Evolutionary conservation across 208 protist genomes (phyloP).

Genomic region (Entamoeba invadens): DNA sequence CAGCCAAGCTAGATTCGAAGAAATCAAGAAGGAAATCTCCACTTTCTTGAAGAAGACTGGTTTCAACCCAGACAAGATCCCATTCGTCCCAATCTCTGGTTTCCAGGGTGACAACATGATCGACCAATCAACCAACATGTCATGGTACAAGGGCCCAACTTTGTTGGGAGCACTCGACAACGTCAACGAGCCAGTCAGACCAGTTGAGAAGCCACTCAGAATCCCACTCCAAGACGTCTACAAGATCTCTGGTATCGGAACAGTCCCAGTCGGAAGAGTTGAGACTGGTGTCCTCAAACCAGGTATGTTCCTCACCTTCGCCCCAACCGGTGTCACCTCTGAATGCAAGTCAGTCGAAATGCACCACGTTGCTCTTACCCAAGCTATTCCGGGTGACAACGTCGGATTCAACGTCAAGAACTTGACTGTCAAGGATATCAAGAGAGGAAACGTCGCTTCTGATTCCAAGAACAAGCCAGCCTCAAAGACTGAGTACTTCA

Average conservation of each 20-base stretch:
- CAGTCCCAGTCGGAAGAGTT: constrained; percentile 73
- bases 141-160: constrained; percentile 67
- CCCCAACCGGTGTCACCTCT: constrained; percentile 40
- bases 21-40: constrained; percentile 43
- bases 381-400: constrained; percentile 38
- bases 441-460: constrained; percentile 27
- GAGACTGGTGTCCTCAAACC: constrained; percentile 54
- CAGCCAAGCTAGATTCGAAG: constrained; percentile 59
- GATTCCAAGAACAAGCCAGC: constrained; percentile 24
- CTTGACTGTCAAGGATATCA: constrained; percentile 30
- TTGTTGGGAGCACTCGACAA: constrained; percentile 28
- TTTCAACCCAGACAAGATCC: constrained; percentile 68
- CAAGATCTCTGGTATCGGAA: constrained; percentile 81
- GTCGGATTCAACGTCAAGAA: constrained; percentile 36
- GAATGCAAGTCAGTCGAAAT: constrained; percentile 41
- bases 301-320: constrained; percentile 48
- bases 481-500: constrained; percentile 18
- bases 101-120: constrained; percentile 75
- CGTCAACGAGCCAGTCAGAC: background rate
- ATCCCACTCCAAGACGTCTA: constrained; percentile 74
- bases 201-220: constrained; percentile 72
- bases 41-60: constrained; percentile 49
- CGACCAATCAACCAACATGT: constrained; percentile 59
- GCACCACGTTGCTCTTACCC: constrained; percentile 25
- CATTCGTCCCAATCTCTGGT: constrained; percentile 75